Evolutionary conservation across 768 basidiomycete genomes (phyloP), one percentile per base, ranked within the genome.

Genomic region (Rhizopogon rudus): DNA sequence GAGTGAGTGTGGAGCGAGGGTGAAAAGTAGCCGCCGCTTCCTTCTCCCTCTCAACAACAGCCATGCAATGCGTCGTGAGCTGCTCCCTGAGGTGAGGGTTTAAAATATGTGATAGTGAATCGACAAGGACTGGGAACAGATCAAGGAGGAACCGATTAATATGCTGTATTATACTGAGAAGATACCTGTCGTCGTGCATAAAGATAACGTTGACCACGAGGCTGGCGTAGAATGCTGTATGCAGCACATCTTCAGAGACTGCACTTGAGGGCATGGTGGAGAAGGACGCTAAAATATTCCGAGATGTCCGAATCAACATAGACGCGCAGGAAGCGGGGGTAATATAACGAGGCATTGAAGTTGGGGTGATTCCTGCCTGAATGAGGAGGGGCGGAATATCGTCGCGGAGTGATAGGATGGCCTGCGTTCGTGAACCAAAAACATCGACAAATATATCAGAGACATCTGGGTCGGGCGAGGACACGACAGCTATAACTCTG

Each of bases 401-500:
- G 31, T 72, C 64, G 40, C 71, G 61, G 5, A 73, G 60, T 12
- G 75, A 69, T 6, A 75, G 55, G 41, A 73, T 65, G 3, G 73
- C 59, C 40, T 57, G 60, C 33, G 61, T 68, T 17, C 66, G 67
- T 16, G 75, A 71, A 31, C 77, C 78, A 57, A 74, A 74, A 20
- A 84, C 71, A 63, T 86, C 79, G 20, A 81, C 73, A 22, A 75
- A 72, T 44, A 78, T 65, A 53, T 75, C 73, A 10, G 72, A 56
- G 25, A 69, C 65, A 12, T 44, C 62, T 5, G 69, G 67, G 41
- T 75, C 66, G 3, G 72, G 67, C 0, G 74, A 70, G 10, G 70
- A 62, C 43, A 87, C 75, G 52, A 81, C 72, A 12, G 74, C 81
- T 35, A 86, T 62, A 13, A 87, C 84, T 50, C 74, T 75, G 8